These are phyloP conservation scores for Choricystis sp. DNA, from an alignment of 139 green algal species.

Conservation along the genomic window DNA sequence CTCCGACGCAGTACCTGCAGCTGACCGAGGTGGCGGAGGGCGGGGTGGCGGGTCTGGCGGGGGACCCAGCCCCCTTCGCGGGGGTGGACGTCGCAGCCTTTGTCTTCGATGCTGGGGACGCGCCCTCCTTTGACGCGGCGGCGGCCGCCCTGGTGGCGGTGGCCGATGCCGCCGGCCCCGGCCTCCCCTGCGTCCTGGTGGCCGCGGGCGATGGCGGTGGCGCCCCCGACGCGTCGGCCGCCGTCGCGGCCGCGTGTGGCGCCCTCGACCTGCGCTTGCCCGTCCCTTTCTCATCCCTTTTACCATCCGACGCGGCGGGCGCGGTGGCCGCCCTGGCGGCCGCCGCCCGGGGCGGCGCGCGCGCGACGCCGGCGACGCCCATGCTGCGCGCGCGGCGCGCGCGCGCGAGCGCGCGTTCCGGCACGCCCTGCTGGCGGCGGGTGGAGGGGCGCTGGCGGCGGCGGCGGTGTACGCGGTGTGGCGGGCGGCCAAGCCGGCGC, in stretches of 20 bases:
- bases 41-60: slow-evolving; percentile 5
- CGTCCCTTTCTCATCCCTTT: not conserved
- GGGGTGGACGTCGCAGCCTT: slow-evolving; percentile 38
- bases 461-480: not conserved
- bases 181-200: slow-evolving; percentile 43
- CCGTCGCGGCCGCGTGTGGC: not conserved
- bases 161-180: slow-evolving; percentile 22
- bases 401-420: not conserved
- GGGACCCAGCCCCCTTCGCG: slow-evolving; percentile 7
- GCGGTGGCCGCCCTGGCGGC: not conserved
- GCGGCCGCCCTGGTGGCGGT: slow-evolving; percentile 13
- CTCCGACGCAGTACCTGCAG: slow-evolving; percentile 4
- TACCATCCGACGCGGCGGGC: not conserved
- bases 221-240: not conserved
- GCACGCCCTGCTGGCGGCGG: not conserved
- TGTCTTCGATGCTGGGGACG: slow-evolving; percentile 36
- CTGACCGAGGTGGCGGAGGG: not conserved
- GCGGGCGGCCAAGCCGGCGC: not conserved
- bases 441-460: not conserved
- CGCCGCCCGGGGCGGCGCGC: no score
- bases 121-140: slow-evolving; percentile 17
- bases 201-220: slow-evolving; percentile 37
- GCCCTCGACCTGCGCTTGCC: not conserved
- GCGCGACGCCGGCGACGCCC: not conserved
- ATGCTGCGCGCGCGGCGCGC: not conserved